Percentiles rank a stretch among this genome's conserved stretches.
phyloP scores from a whole-genome alignment of 305 asterid species.

The Fraxinus angustifolia region DNA sequence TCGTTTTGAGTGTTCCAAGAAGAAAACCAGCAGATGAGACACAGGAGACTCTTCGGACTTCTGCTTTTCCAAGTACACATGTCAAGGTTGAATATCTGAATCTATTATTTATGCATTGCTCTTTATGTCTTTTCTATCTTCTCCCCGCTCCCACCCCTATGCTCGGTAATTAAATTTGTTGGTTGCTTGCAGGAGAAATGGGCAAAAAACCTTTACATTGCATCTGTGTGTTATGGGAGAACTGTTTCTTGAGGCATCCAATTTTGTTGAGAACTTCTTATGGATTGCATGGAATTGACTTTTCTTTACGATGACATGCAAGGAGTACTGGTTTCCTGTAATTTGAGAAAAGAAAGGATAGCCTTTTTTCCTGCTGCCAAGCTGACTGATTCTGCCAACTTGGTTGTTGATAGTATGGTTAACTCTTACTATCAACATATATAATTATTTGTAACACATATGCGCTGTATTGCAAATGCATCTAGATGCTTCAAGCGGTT shows the following conservation, averaged over 20 bases:
- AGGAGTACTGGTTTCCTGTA: slow-evolving; percentile 1
- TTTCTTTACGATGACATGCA: slow-evolving; percentile 3
- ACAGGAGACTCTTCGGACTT: slow-evolving; percentile 58
- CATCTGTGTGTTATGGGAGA: slow-evolving; percentile 58
- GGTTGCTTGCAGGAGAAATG: slow-evolving; percentile 57
- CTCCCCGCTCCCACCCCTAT: not conserved
- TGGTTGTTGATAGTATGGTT: slow-evolving; percentile 29
- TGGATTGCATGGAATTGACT: slow-evolving; percentile 13
- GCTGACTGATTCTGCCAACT: slow-evolving; percentile 7
- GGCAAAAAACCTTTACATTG: slow-evolving; percentile 56
- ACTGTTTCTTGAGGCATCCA: slow-evolving; percentile 49
- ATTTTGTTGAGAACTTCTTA: slow-evolving; percentile 18
- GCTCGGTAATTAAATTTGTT: slow-evolving; percentile 13
- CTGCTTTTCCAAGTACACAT: slow-evolving; percentile 50
- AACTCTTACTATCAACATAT: slow-evolving; percentile 32
- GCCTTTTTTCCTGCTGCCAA: slow-evolving; percentile 21
- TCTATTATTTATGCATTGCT: slow-evolving; percentile 15
- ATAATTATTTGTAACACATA: slow-evolving; percentile 26
- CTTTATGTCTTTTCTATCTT: not conserved
- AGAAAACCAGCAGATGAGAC: slow-evolving; percentile 49
- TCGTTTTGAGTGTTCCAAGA: slow-evolving; percentile 64
- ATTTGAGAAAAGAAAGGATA: slow-evolving; percentile 13
- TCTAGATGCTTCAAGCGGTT: slow-evolving; percentile 28
- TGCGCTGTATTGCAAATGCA: slow-evolving; percentile 25
- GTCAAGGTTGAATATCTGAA: slow-evolving; percentile 45